Evolutionary conservation across 805 yeast genomes (phyloP).

Genomic region (Candida pini): DNA sequence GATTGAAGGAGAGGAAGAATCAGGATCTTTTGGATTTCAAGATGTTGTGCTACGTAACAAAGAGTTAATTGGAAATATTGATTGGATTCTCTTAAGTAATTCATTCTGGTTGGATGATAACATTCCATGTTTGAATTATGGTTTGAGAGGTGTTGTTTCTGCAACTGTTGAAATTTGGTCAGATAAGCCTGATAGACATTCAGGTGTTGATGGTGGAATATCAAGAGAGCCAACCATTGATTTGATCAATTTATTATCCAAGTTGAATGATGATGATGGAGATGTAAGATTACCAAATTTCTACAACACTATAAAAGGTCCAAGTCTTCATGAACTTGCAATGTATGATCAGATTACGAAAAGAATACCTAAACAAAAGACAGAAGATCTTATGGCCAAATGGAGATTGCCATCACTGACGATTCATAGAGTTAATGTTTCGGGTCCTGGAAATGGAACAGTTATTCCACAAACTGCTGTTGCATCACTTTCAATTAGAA

Average conservation of each 20-base stretch:
- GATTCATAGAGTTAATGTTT: slow-evolving; percentile 73
- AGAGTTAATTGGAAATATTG: slow-evolving; percentile 61
- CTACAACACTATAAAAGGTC: slow-evolving; percentile 57
- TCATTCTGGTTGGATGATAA: slow-evolving; percentile 91
- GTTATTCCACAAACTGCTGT: slow-evolving; percentile 81
- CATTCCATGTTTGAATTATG: slow-evolving; percentile 90
- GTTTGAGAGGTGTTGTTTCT: slow-evolving; percentile 86
- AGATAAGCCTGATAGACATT: slow-evolving; percentile 83
- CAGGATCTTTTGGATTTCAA: slow-evolving; percentile 84
- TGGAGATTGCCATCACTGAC: slow-evolving; percentile 93
- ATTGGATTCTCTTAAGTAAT: slow-evolving; percentile 86
- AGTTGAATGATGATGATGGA: slow-evolving; percentile 53
- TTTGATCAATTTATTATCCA: slow-evolving; percentile 63
- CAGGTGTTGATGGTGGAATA: slow-evolving; percentile 96
- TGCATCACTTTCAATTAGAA: slow-evolving; percentile 74
- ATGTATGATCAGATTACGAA: slow-evolving; percentile 58
- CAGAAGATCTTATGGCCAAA: slow-evolving; percentile 59
- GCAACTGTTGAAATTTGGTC: slow-evolving; percentile 66
- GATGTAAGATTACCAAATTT: slow-evolving; percentile 61
- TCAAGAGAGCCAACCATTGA: slow-evolving; percentile 87
- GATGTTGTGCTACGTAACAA: slow-evolving; percentile 51
- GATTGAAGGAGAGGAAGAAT: slow-evolving; percentile 94
- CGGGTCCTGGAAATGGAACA: slow-evolving; percentile 87
- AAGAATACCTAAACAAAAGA: slow-evolving; percentile 23
- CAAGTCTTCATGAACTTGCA: slow-evolving; percentile 51